Conservation (phyloP, 306 rosid species). For the Hippophae rhamnoides region DNA sequence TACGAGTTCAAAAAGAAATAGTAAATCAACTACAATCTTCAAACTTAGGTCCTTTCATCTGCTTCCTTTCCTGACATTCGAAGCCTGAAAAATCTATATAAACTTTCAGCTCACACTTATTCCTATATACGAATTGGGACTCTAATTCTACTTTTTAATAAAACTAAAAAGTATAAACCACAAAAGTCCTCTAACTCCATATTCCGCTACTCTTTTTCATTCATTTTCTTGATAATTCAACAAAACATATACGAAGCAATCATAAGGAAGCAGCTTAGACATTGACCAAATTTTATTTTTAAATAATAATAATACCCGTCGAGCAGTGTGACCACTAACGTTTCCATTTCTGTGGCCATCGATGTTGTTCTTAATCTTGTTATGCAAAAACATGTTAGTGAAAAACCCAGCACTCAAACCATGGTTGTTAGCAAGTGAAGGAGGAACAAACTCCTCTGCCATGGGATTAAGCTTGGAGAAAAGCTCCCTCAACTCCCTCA, state of each 20-base stretch:
- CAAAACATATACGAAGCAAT: no score
- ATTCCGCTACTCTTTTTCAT: no score
- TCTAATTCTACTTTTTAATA: no score
- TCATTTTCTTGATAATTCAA: no score
- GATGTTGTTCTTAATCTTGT: not conserved
- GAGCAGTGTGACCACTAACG: constrained; percentile 15
- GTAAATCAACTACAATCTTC: not conserved
- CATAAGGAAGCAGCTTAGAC: no score
- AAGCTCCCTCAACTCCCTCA: constrained; percentile 33
- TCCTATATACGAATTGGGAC: no score
- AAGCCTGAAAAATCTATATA: no score
- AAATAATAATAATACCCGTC: constrained; percentile 14
- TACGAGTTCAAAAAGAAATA: not conserved
- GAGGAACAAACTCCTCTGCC: constrained; percentile 38
- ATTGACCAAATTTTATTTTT: no score
- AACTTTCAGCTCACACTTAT: no score
- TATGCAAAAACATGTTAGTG: constrained; percentile 6
- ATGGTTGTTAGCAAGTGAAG: constrained; percentile 19
- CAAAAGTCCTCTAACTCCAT: no score
- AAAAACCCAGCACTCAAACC: constrained; percentile 21
- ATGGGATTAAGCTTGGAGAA: constrained; percentile 34
- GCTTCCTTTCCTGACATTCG: no score
- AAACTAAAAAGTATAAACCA: no score
- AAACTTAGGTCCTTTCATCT: not conserved
- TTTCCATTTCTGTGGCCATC: constrained; percentile 9